phyloP scores from a whole-genome alignment of 1,284 basidiomycete species.

The Peniophora sp. region DNA sequence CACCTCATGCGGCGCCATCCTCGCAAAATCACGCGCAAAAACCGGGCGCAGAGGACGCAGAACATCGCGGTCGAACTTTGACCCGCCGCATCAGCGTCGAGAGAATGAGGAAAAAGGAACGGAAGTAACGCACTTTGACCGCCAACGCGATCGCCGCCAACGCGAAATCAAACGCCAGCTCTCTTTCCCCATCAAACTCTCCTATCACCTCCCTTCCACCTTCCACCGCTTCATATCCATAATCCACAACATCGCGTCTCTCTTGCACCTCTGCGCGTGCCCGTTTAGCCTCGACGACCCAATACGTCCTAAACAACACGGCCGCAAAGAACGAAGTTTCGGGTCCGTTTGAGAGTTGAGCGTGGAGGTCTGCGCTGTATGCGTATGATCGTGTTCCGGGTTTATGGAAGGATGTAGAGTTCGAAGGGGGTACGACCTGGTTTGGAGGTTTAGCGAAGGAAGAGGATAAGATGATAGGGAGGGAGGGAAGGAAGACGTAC shows the following conservation, averaged over 20 bases:
- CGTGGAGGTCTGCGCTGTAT: constrained; percentile 9
- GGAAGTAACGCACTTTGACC: constrained; percentile 9
- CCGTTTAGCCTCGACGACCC: no score
- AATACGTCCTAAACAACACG: constrained; percentile 8
- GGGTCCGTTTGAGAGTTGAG: constrained; percentile 8
- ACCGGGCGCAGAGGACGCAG: constrained; percentile 13
- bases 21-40: constrained; percentile 14
- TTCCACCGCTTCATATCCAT: no score
- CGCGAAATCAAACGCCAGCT: constrained; percentile 11
- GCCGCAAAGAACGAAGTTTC: constrained; percentile 12
- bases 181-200: constrained; percentile 1
- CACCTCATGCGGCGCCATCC: constrained; percentile 16
- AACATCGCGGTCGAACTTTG: constrained; percentile 14
- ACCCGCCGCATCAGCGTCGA: not conserved
- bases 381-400: no score
- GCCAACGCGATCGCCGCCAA: constrained; percentile 11
- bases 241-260: no score
- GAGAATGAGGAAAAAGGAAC: not conserved
- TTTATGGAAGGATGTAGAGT: not conserved
- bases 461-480: not conserved
- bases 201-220: no score
- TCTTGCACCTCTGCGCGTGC: no score
- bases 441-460: not conserved
- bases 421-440: constrained; percentile 3
- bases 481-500: not conserved